Conservation (phyloP, 2,329 filamentous ascomycete genomes). For the Penicillium sp. region DNA sequence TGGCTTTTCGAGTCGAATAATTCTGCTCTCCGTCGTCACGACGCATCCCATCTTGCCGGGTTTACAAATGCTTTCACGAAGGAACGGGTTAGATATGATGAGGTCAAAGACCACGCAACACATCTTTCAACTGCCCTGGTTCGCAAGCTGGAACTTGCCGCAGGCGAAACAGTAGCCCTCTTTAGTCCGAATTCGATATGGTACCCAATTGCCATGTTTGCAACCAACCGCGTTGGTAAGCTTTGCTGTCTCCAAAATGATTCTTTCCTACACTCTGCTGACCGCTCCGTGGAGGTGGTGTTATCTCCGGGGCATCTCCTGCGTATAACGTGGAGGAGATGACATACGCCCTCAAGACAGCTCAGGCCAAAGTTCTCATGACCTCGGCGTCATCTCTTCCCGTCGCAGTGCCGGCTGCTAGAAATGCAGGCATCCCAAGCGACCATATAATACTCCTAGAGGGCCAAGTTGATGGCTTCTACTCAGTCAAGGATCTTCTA, state of each 20-base stretch:
- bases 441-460: slow-evolving; percentile 62
- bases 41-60: slow-evolving; percentile 44
- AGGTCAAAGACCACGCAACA: slow-evolving; percentile 62
- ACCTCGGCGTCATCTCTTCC: slow-evolving; percentile 60
- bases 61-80: slow-evolving; percentile 61
- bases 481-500: slow-evolving; percentile 42
- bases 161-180: slow-evolving; percentile 62
- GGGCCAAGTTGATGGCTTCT: slow-evolving; percentile 56
- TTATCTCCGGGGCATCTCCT: slow-evolving; percentile 66
- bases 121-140: slow-evolving; percentile 65
- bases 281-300: slow-evolving; percentile 40
- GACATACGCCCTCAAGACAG: slow-evolving; percentile 65
- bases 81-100: slow-evolving; percentile 61
- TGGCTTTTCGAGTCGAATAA: slow-evolving; percentile 15
- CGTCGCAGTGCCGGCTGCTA: slow-evolving; percentile 59
- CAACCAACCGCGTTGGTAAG: slow-evolving; percentile 54
- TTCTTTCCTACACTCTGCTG: background rate
- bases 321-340: slow-evolving; percentile 72
- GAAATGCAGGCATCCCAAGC: slow-evolving; percentile 57
- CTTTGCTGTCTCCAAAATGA: background rate
- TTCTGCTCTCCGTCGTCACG: background rate
- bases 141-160: slow-evolving; percentile 57
- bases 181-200: slow-evolving; percentile 69
- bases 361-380: slow-evolving; percentile 61
- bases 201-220: slow-evolving; percentile 68